phyloP scores from a whole-genome alignment of 2,329 filamentous ascomycete genomes.

The Scolecobasidium constrictum region DNA sequence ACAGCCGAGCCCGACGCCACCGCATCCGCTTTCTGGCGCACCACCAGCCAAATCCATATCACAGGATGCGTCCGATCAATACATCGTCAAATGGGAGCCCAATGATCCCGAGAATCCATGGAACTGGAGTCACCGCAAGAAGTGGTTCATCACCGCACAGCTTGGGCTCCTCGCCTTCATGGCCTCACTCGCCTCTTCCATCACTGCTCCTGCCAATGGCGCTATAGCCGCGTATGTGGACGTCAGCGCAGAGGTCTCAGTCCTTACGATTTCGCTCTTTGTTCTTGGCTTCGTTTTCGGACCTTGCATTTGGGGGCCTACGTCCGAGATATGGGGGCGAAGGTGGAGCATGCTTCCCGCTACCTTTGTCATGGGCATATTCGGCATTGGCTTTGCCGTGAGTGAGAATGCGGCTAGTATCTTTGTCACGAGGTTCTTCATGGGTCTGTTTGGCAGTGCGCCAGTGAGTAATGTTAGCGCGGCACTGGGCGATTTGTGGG shows the following conservation, averaged over 20 bases:
- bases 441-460: slow-evolving; percentile 41
- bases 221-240: slow-evolving; percentile 41
- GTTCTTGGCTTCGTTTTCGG: slow-evolving; percentile 48
- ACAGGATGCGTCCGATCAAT: background rate
- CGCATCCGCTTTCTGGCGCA: too few relatives aligned
- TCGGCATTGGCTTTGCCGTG: slow-evolving; percentile 35
- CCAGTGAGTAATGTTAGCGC: slow-evolving; percentile 61
- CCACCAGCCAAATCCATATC: background rate
- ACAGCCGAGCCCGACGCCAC: too few relatives aligned
- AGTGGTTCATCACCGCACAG: slow-evolving; percentile 34
- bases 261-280: slow-evolving; percentile 40
- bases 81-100: slow-evolving; percentile 6
- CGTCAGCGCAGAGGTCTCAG: slow-evolving; percentile 33
- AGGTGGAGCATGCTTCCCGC: slow-evolving; percentile 49
- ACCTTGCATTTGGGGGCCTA: slow-evolving; percentile 47
- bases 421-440: slow-evolving; percentile 10
- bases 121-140: slow-evolving; percentile 44
- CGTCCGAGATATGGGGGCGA: slow-evolving; percentile 52
- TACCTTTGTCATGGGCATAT: slow-evolving; percentile 48
- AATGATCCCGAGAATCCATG: slow-evolving; percentile 40
- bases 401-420: slow-evolving; percentile 23
- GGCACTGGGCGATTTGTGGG: slow-evolving; percentile 55
- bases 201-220: slow-evolving; percentile 48
- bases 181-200: slow-evolving; percentile 32
- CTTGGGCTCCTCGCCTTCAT: slow-evolving; percentile 38